Evolutionary conservation across 352 stramenopile genomes (phyloP).

Genomic region (Blastocystis sp.): DNA sequence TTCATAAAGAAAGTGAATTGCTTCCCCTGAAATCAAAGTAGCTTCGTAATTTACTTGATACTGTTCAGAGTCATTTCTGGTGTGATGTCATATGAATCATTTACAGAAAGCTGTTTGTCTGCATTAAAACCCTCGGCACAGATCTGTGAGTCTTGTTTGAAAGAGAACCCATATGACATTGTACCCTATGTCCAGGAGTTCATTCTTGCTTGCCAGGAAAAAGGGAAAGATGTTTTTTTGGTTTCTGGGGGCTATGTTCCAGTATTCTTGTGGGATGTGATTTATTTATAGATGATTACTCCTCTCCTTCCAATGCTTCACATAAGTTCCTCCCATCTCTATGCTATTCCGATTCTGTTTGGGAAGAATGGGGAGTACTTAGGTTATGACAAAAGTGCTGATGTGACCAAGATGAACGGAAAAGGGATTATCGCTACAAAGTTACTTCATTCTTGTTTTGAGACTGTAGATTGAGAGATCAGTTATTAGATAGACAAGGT

Average conservation of each 20-base stretch:
- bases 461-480: background rate
- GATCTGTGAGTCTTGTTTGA: background rate
- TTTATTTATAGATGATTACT: background rate
- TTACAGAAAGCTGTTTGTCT: background rate
- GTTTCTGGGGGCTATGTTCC: slow-evolving; percentile 30
- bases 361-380: background rate
- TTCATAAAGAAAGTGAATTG: slow-evolving; percentile 19
- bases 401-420: background rate
- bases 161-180: slow-evolving; percentile 13
- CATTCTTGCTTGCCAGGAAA: background rate
- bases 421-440: background rate
- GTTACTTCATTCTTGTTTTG: background rate
- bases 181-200: background rate
- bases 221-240: slow-evolving; percentile 1
- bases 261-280: background rate
- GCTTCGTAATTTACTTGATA: background rate
- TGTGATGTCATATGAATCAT: background rate
- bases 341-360: slow-evolving; percentile 30
- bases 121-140: background rate
- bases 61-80: background rate
- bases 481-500: background rate
- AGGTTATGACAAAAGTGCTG: background rate
- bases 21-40: background rate
- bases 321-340: background rate
- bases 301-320: background rate